Conservation (phyloP, 2,329 filamentous ascomycete genomes). For the Alternaria angustiovoidea region DNA sequence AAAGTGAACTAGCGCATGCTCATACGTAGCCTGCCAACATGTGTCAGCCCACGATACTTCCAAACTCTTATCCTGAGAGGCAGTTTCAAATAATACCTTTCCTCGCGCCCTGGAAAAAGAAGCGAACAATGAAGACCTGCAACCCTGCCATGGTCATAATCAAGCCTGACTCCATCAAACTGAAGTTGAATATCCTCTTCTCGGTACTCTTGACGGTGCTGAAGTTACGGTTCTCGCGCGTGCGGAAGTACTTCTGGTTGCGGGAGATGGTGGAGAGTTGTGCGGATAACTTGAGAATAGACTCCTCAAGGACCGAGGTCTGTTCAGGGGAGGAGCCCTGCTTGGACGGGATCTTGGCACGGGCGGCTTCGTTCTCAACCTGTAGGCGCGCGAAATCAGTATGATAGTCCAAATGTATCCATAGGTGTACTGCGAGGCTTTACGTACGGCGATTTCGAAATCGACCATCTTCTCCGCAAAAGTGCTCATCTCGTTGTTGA, state of each 20-base stretch:
- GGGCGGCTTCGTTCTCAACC: slow-evolving; percentile 89
- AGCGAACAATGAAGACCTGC: slow-evolving; percentile 96
- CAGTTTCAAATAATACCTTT: slow-evolving; percentile 59
- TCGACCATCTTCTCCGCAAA: slow-evolving; percentile 98
- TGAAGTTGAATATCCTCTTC: slow-evolving; percentile 95
- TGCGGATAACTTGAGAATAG: slow-evolving; percentile 91
- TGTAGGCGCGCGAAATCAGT: slow-evolving; percentile 48
- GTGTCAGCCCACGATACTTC: slow-evolving; percentile 24
- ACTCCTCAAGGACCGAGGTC: slow-evolving; percentile 87
- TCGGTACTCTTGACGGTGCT: slow-evolving; percentile 97
- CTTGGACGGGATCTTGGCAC: slow-evolving; percentile 82
- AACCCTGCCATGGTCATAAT: slow-evolving; percentile 95
- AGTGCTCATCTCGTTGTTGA: slow-evolving; percentile 98
- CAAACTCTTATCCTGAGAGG: slow-evolving; percentile 1
- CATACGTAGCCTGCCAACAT: slow-evolving; percentile 36
- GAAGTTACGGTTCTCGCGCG: slow-evolving; percentile 98
- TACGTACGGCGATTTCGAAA: slow-evolving; percentile 91
- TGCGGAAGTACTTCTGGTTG: slow-evolving; percentile 99
- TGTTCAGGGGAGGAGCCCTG: slow-evolving; percentile 89
- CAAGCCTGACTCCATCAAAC: slow-evolving; percentile 87
- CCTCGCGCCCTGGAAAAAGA: slow-evolving; percentile 94
- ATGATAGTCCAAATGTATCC: not conserved
- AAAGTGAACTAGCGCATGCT: slow-evolving; percentile 9
- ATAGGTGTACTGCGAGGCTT: not conserved
- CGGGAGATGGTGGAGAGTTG: slow-evolving; percentile 93